Evolutionary conservation across 2,329 filamentous ascomycete species (phyloP).

Genomic region (Penicillium expansum): DNA sequence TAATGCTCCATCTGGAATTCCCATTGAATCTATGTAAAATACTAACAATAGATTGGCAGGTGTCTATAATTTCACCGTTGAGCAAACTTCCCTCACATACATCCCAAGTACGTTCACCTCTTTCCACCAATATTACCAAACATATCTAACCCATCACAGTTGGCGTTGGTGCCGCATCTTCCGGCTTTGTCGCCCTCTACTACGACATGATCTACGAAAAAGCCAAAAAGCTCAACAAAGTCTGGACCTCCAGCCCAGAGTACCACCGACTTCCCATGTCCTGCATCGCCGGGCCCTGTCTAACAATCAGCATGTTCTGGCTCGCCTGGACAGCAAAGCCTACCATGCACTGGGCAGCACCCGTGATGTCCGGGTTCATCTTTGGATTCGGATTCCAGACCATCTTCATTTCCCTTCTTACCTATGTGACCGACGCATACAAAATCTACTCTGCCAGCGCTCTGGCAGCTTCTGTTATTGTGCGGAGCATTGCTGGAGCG

Average conservation of each 20-base stretch:
- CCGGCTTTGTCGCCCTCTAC: slow-evolving; percentile 59
- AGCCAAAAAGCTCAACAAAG: slow-evolving; percentile 49
- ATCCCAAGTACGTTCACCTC: slow-evolving; percentile 52
- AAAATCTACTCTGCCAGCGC: slow-evolving; percentile 61
- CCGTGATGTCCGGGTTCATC: slow-evolving; percentile 59
- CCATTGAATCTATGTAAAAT: background rate
- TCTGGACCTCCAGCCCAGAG: slow-evolving; percentile 58
- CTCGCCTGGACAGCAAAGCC: slow-evolving; percentile 58
- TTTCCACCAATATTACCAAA: rapidly evolving
- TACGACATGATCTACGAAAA: slow-evolving; percentile 62
- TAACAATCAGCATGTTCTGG: slow-evolving; percentile 52
- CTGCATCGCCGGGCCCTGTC: slow-evolving; percentile 65
- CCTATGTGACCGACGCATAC: slow-evolving; percentile 67
- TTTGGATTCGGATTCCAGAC: slow-evolving; percentile 63
- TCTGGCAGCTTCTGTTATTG: slow-evolving; percentile 52
- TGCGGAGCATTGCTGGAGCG: slow-evolving; percentile 52
- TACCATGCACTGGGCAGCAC: slow-evolving; percentile 53
- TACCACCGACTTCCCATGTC: slow-evolving; percentile 69
- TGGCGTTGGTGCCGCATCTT: slow-evolving; percentile 59
- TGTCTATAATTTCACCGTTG: slow-evolving; percentile 63
- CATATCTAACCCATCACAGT: slow-evolving; percentile 38
- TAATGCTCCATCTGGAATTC: background rate
- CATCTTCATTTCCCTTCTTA: slow-evolving; percentile 63
- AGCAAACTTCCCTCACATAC: slow-evolving; percentile 65
- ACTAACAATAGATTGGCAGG: slow-evolving; percentile 23